These are phyloP conservation scores for Backusella macrospora DNA, from an alignment of 192 early-diverging fungal genomes.

Conservation along the genomic window DNA sequence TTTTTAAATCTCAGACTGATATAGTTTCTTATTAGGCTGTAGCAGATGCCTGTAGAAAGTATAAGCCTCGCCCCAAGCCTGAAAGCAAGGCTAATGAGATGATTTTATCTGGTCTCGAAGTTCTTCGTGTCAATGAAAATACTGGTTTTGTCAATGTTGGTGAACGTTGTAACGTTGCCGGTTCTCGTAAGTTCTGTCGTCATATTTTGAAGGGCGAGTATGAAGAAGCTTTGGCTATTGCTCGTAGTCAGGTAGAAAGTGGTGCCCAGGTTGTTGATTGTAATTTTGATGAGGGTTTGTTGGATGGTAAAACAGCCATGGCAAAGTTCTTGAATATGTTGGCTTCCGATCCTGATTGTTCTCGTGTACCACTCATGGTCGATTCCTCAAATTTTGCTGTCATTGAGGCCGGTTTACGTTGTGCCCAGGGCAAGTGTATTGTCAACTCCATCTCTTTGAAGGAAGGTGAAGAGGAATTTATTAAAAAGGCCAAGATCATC, in stretches of 20 bases:
- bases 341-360: slow-evolving; percentile 92
- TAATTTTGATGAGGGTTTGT: slow-evolving; percentile 96
- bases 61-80: slow-evolving; percentile 74
- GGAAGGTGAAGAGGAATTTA: slow-evolving; percentile 91
- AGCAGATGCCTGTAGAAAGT: slow-evolving; percentile 73
- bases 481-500: slow-evolving; percentile 87
- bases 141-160: slow-evolving; percentile 95
- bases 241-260: slow-evolving; percentile 90
- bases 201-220: slow-evolving; percentile 91
- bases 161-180: slow-evolving; percentile 96
- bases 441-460: slow-evolving; percentile 97
- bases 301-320: slow-evolving; percentile 95
- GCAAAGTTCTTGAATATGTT: slow-evolving; percentile 92
- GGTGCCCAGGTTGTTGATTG: slow-evolving; percentile 95
- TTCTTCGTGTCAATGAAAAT: slow-evolving; percentile 76
- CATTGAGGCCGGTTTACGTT: slow-evolving; percentile 92
- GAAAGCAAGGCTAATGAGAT: slow-evolving; percentile 70
- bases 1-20: neutral
- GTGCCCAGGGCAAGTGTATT: slow-evolving; percentile 96
- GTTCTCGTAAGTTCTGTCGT: slow-evolving; percentile 93
- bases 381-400: slow-evolving; percentile 99
- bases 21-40: slow-evolving; percentile 53
- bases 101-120: slow-evolving; percentile 86
- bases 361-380: slow-evolving; percentile 86
- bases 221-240: slow-evolving; percentile 94